Conservation (phyloP, 1,139 yeast species). For the Suhomyces atakaporum region DNA sequence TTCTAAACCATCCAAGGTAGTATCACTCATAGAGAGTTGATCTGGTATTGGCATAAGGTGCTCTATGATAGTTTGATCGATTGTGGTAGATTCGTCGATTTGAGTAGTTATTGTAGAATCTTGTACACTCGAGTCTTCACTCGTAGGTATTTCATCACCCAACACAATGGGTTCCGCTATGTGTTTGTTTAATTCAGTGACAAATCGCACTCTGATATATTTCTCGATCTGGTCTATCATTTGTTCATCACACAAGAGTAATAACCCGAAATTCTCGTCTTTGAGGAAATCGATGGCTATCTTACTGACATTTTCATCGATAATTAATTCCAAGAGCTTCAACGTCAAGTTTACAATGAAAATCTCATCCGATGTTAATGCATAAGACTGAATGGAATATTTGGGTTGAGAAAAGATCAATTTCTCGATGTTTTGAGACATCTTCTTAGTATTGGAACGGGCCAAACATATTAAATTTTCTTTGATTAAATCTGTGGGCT, state of each 20-base stretch:
- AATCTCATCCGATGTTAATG: constrained; percentile 24
- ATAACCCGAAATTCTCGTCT: constrained; percentile 35
- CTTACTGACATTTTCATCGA: constrained; percentile 16
- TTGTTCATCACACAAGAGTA: constrained; percentile 32
- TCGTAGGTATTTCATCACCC: constrained; percentile 1
- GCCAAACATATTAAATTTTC: constrained; percentile 40
- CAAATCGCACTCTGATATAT: constrained; percentile 27
- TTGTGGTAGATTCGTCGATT: too few species aligned
- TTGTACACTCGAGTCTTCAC: not conserved
- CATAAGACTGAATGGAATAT: constrained; percentile 7
- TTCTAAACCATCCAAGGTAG: constrained; percentile 10
- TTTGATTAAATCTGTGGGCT: constrained; percentile 36
- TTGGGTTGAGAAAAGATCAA: constrained; percentile 13
- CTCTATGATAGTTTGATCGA: constrained; percentile 6
- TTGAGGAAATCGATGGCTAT: constrained; percentile 29
- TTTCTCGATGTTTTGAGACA: constrained; percentile 8
- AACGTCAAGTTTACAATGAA: constrained; percentile 38
- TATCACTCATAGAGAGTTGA: constrained; percentile 10
- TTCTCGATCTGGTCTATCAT: constrained; percentile 30
- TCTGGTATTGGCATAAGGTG: constrained; percentile 3
- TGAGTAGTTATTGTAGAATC: too few species aligned
- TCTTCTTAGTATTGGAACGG: constrained; percentile 18
- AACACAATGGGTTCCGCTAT: constrained; percentile 4
- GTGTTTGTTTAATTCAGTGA: constrained; percentile 14
- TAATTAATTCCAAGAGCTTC: constrained; percentile 20